Evolutionary conservation across 805 yeast species (phyloP).

Genomic region (Candida oleophila): DNA sequence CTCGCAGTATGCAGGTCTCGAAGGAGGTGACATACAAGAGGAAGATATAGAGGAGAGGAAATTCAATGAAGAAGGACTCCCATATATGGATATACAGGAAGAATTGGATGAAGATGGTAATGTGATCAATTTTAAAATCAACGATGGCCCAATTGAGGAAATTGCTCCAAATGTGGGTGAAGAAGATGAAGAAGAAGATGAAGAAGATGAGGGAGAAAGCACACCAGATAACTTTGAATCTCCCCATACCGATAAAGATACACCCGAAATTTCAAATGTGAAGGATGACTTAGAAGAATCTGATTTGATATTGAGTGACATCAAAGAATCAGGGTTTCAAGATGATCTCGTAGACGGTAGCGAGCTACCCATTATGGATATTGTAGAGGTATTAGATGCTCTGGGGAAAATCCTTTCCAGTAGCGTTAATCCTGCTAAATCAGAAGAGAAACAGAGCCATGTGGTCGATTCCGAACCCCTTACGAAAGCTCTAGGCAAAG

Average conservation of each 20-base stretch:
- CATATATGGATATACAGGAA: constrained; percentile 81
- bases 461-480: no score
- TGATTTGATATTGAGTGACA: background rate
- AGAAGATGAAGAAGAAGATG: background rate
- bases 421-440: background rate
- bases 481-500: no score
- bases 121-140: constrained; percentile 40
- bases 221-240: background rate
- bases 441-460: background rate
- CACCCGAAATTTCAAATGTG: background rate
- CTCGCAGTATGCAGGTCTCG: constrained; percentile 8
- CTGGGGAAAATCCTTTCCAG: constrained; percentile 4
- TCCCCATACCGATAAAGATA: background rate
- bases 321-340: background rate
- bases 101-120: constrained; percentile 79
- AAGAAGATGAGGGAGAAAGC: background rate
- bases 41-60: constrained; percentile 1
- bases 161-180: background rate
- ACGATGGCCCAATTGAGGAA: constrained; percentile 12
- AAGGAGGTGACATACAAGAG: constrained; percentile 10
- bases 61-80: constrained; percentile 48
- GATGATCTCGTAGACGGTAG: background rate
- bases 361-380: constrained; percentile 1
- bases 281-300: background rate
- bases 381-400: constrained; percentile 5